A percentile compares a stretch with the other conserved stretches of the same genome.
Evolutionary conservation across 106 monocot genomes (phyloP).

Genomic region (Platanthera zijinensis): DNA sequence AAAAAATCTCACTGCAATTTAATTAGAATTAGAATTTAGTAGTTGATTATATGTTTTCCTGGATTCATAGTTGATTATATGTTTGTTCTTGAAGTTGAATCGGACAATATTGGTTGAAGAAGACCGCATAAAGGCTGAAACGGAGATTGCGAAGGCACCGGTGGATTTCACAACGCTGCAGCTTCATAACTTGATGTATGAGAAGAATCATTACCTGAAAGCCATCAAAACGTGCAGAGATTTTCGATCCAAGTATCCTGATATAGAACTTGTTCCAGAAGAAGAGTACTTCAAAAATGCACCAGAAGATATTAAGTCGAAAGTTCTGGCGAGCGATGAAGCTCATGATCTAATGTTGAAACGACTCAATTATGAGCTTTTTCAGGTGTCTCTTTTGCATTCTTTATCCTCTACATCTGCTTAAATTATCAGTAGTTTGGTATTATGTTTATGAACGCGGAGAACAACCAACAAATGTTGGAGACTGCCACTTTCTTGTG

Average conservation of each 20-base stretch:
- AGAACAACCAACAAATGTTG: neutral
- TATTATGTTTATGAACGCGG: neutral
- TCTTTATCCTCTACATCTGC: neutral
- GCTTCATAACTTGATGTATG: constrained; percentile 89
- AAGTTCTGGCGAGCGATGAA: constrained; percentile 37
- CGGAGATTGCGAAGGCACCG: constrained; percentile 81
- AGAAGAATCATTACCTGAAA: constrained; percentile 95
- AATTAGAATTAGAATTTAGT: too few species aligned
- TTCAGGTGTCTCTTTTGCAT: constrained; percentile 40
- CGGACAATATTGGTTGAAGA: constrained; percentile 83
- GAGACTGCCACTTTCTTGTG: neutral
- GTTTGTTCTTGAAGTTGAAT: constrained; percentile 39
- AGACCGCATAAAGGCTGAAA: constrained; percentile 76
- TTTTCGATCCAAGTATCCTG: constrained; percentile 77
- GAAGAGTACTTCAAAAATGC: constrained; percentile 64
- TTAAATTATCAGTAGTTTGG: neutral
- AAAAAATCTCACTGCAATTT: too few species aligned
- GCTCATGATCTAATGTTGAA: constrained; percentile 93
- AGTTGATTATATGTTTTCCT: too few species aligned
- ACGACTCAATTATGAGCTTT: constrained; percentile 83
- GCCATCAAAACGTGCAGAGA: constrained; percentile 92
- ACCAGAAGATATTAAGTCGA: constrained; percentile 62
- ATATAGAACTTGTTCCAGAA: constrained; percentile 80
- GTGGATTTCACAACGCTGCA: constrained; percentile 89
- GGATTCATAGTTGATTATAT: neutral